Conservation (phyloP, 345 rosid species). For the Lagerstroemia speciosa region DNA sequence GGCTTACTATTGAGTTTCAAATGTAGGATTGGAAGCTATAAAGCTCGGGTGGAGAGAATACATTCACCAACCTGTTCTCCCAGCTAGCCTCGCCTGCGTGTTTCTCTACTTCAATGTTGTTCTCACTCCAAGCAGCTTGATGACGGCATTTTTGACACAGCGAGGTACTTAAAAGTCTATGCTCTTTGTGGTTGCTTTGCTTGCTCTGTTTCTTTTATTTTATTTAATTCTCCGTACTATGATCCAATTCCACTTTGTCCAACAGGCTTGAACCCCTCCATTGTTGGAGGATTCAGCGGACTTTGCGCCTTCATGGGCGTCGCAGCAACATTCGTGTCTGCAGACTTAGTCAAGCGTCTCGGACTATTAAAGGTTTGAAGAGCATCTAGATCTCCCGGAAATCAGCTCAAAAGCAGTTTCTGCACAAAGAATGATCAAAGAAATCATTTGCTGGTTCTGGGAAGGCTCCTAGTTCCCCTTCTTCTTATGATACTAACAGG, state of each 20-base stretch:
- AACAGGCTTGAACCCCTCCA: constrained; percentile 74
- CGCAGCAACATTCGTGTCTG: constrained; percentile 82
- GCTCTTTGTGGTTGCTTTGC: neutral
- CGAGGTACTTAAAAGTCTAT: constrained; percentile 35
- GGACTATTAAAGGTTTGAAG: constrained; percentile 62
- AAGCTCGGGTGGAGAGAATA: constrained; percentile 96
- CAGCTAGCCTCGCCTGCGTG: constrained; percentile 90
- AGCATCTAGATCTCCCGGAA: neutral
- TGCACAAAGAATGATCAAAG: constrained; percentile 3
- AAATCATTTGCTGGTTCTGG: neutral
- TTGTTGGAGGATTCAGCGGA: constrained; percentile 88
- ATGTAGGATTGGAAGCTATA: constrained; percentile 59
- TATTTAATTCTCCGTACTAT: neutral
- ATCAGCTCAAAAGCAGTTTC: neutral
- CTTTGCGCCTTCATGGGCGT: constrained; percentile 92
- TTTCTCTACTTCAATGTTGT: constrained; percentile 81
- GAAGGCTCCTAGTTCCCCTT: neutral
- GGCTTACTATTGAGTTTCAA: constrained; percentile 26
- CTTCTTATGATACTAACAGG: constrained; percentile 3
- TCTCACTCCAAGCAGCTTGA: constrained; percentile 86
- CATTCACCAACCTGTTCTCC: constrained; percentile 85
- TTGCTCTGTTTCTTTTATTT: neutral
- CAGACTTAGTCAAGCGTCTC: constrained; percentile 56
- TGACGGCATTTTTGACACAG: constrained; percentile 93
- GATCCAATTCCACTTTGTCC: neutral